Evolutionary conservation across 164 flowering plant species (phyloP), one percentile per base, ranked within the genome.

Genomic region (Sextonia rubra): DNA sequence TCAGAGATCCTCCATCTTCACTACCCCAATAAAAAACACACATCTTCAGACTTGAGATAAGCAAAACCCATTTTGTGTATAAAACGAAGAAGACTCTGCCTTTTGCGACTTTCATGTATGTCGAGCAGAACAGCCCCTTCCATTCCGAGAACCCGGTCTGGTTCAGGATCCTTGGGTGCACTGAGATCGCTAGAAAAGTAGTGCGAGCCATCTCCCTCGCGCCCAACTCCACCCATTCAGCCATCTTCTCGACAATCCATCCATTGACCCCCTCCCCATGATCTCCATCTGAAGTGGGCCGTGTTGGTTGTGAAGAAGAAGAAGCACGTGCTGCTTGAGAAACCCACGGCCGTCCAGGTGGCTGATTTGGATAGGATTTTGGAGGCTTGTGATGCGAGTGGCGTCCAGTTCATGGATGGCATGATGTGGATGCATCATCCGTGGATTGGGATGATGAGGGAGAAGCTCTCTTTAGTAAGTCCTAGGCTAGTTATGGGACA

Each of bases 341-440:
- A 83, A 55, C 83, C n/a, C 3, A 76, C 75, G 47, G 85, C 83
- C 29, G 18, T 80, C 60, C 60, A 77, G 62, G 78, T 76, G 11
- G 3, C 47, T 9, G 78, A 78, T 72, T 47, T 82, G 30, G 85
- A 78, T 65, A 29, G 47, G 68, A 78, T 82, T 4, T 0, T 82
- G 12, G 74, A 76, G 20, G 83, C 81, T 0, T 83, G 83, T 67
- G 77, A 74, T 8, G 23, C 47, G 0, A 73, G 68, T 24, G 79
- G 85, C 3, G 83, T 83, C 24, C 85, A 83, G 78, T 76, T 83
- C 71, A 83, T 83, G 83, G 85, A 83, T 49, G 80, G 73, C 20
- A 78, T 81, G 23, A 82, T 82, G 85, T 82, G 85, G 85, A 71
- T 80, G 80, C 85, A 82, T 65, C 83, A 80, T 68, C 85, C 85